A percentile compares a stretch with the other conserved stretches of the same genome.
Conservation (phyloP, 495 filamentous ascomycete genomes). For the Penicillium bialowiezense region DNA sequence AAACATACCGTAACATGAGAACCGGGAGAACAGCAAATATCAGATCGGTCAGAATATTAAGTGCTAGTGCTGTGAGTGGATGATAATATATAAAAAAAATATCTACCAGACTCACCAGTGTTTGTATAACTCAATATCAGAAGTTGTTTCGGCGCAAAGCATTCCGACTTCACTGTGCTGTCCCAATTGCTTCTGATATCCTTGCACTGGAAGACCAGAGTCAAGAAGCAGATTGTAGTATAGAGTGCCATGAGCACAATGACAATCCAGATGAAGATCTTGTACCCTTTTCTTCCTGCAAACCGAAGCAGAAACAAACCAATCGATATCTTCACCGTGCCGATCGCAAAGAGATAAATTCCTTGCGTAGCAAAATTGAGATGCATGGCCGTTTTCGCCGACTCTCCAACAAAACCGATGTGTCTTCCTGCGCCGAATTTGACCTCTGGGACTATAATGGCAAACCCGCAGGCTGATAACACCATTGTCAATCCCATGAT, state of each 20-base stretch:
- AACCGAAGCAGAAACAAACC: slow-evolving; percentile 46
- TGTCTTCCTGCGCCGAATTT: slow-evolving; percentile 42
- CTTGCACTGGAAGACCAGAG: slow-evolving; percentile 23
- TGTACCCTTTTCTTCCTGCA: slow-evolving; percentile 29
- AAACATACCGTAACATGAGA: slow-evolving; percentile 32
- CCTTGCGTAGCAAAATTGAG: slow-evolving; percentile 45
- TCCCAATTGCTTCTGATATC: slow-evolving; percentile 35
- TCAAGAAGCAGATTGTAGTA: slow-evolving; percentile 32
- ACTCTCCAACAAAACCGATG: slow-evolving; percentile 24
- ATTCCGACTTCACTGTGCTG: slow-evolving; percentile 24
- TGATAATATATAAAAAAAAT: background rate
- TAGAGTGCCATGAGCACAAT: slow-evolving; percentile 37
- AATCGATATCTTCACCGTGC: slow-evolving; percentile 45
- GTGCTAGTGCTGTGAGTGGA: slow-evolving; percentile 20
- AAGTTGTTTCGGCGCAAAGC: slow-evolving; percentile 31
- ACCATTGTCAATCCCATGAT: slow-evolving; percentile 38
- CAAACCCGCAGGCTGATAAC: slow-evolving; percentile 28
- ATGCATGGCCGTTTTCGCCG: slow-evolving; percentile 32
- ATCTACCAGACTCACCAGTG: slow-evolving; percentile 12
- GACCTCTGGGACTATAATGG: slow-evolving; percentile 33
- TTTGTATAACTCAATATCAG: slow-evolving; percentile 35
- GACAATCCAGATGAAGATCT: slow-evolving; percentile 29
- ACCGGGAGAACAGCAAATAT: slow-evolving; percentile 41
- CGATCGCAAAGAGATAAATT: slow-evolving; percentile 39
- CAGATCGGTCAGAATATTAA: slow-evolving; percentile 44